Percentiles rank a stretch among this genome's conserved stretches.
Conservation (phyloP, 2,329 filamentous ascomycete species). For the Orbilia oligospora region DNA sequence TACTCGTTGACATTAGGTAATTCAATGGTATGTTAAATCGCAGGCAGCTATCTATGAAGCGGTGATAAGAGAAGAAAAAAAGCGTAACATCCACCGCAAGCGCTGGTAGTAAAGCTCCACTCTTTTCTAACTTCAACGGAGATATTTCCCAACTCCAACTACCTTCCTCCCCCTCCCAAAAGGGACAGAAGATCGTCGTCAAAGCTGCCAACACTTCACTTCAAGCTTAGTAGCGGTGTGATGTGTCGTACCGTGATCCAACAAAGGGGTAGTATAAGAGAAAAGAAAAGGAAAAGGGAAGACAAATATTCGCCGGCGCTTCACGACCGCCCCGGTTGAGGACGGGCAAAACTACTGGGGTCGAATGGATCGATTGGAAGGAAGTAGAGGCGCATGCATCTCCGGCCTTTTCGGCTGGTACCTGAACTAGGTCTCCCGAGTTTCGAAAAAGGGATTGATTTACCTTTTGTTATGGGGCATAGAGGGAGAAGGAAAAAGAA, state of each 20-base stretch:
- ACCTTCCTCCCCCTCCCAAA: background rate
- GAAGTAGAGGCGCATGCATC: constrained; percentile 45
- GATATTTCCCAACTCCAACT: background rate
- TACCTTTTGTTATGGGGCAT: background rate
- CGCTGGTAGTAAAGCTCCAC: background rate
- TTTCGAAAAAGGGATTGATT: background rate
- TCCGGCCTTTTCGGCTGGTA: background rate
- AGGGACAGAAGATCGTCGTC: background rate
- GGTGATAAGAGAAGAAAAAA: background rate
- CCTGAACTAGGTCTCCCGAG: background rate
- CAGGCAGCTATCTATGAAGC: background rate
- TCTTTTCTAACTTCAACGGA: constrained; percentile 20
- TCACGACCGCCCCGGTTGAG: constrained; percentile 44
- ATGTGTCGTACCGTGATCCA: background rate
- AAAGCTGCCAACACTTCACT: background rate
- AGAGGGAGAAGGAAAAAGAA: background rate
- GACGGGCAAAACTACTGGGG: constrained; percentile 47
- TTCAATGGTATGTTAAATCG: no score
- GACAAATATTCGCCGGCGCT: constrained; percentile 43
- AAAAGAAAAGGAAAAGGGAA: no score
- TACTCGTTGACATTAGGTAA: background rate
- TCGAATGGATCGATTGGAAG: constrained; percentile 46
- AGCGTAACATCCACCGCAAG: background rate
- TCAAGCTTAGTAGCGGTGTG: background rate
- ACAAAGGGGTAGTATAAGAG: background rate